Evolutionary conservation across 208 protist genomes (phyloP).

Genomic region (Acanthamoeba royreba): DNA sequence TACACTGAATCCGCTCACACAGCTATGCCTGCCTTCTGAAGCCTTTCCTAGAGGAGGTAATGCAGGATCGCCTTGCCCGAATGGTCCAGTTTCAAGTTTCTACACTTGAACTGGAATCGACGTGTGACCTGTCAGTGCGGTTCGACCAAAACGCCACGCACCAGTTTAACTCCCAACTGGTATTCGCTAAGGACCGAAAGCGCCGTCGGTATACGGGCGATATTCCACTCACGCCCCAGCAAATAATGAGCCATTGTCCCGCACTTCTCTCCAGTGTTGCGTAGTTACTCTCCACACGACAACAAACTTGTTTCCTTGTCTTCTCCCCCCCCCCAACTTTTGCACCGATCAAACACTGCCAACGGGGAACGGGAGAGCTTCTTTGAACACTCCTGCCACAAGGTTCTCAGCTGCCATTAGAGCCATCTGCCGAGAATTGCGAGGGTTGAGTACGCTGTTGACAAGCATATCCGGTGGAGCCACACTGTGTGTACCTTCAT

Average conservation of each 20-base stretch:
- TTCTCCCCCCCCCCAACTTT: no score
- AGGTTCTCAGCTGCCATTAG: slow-evolving; percentile 3
- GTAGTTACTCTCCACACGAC: no score
- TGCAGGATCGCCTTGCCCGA: neutral
- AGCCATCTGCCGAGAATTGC: neutral
- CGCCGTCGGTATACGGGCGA: neutral
- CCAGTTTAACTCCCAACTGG: neutral
- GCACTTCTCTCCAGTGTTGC: no score
- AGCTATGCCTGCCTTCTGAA: neutral
- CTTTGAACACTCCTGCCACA: neutral
- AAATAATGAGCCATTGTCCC: no score
- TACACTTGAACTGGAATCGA: neutral
- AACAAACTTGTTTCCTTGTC: no score
- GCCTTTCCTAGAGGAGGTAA: neutral
- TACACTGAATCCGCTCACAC: no score
- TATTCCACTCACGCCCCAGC: no score
- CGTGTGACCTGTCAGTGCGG: neutral
- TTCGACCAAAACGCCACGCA: neutral
- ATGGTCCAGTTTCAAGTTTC: slow-evolving; percentile 35
- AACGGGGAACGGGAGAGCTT: neutral
- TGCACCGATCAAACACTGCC: no score
- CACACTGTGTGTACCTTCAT: neutral
- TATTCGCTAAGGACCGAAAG: neutral
- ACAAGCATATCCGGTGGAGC: no score
- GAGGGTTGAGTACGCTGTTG: no score